phyloP scores from a whole-genome alignment of 805 yeast species.

The Lipomyces orientalis region DNA sequence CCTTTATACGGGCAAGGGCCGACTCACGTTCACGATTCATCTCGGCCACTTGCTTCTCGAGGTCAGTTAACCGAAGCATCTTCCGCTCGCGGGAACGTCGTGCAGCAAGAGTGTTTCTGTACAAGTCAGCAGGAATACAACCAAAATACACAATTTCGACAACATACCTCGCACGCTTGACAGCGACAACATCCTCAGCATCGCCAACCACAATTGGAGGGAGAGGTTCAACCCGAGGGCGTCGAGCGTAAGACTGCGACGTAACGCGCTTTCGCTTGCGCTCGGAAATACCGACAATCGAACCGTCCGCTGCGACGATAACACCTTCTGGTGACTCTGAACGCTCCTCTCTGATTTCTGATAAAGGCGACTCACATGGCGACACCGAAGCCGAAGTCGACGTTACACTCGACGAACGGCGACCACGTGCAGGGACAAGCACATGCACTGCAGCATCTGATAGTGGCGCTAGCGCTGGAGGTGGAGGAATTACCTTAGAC shows the following conservation, averaged over 20 bases:
- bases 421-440: neutral
- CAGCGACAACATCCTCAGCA: constrained; percentile 66
- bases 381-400: constrained; percentile 1
- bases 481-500: neutral
- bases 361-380: neutral
- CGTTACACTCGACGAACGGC: neutral
- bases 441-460: neutral
- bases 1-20: constrained; percentile 21
- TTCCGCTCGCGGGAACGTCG: constrained; percentile 93
- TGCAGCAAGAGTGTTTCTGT: constrained; percentile 89
- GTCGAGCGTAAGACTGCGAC: constrained; percentile 37
- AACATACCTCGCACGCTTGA: constrained; percentile 70
- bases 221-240: constrained; percentile 55
- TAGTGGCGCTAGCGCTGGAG: neutral
- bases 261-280: constrained; percentile 37
- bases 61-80: constrained; percentile 81
- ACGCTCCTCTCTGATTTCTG: constrained; percentile 6
- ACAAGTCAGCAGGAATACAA: too few relatives aligned
- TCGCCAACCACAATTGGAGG: constrained; percentile 64
- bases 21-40: constrained; percentile 45
- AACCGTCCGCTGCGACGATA: constrained; percentile 32
- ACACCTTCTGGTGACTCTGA: constrained; percentile 32
- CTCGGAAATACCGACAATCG: constrained; percentile 35
- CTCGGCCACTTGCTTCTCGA: constrained; percentile 76
- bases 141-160: too few relatives aligned